phyloP scores from a whole-genome alignment of 305 asterid genomes.

The Fraxinus nigra region DNA sequence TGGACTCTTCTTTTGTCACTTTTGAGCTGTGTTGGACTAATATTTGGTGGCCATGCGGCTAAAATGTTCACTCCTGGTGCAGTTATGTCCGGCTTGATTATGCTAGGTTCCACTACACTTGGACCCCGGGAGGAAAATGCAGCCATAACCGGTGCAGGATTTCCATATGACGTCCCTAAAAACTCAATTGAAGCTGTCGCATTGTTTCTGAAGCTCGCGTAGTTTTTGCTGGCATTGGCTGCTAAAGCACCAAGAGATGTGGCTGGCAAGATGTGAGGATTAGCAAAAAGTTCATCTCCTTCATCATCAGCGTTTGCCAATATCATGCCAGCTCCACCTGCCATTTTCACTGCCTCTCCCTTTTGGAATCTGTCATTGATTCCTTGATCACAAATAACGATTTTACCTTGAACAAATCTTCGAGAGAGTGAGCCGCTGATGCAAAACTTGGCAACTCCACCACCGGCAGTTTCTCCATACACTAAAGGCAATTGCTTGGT shows the following conservation, averaged over 20 bases:
- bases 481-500: slow-evolving; percentile 38
- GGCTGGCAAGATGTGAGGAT: slow-evolving; percentile 60
- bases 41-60: slow-evolving; percentile 77
- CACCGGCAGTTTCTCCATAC: slow-evolving; percentile 43
- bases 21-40: slow-evolving; percentile 51
- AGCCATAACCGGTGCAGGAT: slow-evolving; percentile 59
- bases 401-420: slow-evolving; percentile 47
- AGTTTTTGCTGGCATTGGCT: slow-evolving; percentile 36
- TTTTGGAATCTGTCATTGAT: slow-evolving; percentile 45
- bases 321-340: slow-evolving; percentile 69
- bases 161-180: slow-evolving; percentile 38
- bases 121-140: slow-evolving; percentile 83
- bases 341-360: slow-evolving; percentile 56
- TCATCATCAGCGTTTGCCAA: slow-evolving; percentile 37
- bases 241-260: slow-evolving; percentile 48
- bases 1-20: slow-evolving; percentile 44
- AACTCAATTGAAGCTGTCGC: slow-evolving; percentile 50
- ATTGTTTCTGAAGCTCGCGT: slow-evolving; percentile 32
- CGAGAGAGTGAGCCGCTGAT: slow-evolving; percentile 38
- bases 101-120: slow-evolving; percentile 40
- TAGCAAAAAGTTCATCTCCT: slow-evolving; percentile 62
- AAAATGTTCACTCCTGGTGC: slow-evolving; percentile 74
- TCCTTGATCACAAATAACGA: slow-evolving; percentile 67
- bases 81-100: slow-evolving; percentile 67
- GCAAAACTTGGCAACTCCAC: slow-evolving; percentile 44